phyloP scores from a whole-genome alignment of 2,329 filamentous ascomycete species.

The Fusarium hainanense region DNA sequence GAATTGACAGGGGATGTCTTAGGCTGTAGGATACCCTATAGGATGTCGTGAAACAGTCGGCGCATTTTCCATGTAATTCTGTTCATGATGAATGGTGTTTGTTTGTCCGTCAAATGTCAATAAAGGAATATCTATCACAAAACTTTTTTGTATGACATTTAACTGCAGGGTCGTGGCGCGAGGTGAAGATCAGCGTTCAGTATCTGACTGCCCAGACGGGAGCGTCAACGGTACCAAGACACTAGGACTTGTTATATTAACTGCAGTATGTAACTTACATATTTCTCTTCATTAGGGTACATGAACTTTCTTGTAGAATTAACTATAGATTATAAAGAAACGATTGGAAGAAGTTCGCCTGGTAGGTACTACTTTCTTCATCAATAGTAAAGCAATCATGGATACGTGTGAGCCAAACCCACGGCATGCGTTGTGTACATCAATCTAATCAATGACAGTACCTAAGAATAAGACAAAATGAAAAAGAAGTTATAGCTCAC shows the following conservation, averaged over 20 bases:
- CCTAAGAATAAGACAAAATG: neutral
- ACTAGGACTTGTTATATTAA: neutral
- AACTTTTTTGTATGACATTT: neutral
- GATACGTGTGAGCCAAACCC: neutral
- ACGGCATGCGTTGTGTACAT: neutral
- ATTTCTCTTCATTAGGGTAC: neutral
- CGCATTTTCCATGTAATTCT: neutral
- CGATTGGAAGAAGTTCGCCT: neutral
- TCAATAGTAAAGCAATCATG: no score
- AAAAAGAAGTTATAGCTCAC: neutral
- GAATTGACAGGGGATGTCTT: conserved; percentile 9
- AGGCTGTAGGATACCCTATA: conserved; percentile 21
- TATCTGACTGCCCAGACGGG: neutral
- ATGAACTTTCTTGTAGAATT: neutral
- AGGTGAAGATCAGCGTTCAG: neutral
- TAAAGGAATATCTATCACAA: neutral
- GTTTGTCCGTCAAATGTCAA: neutral
- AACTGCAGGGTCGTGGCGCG: conserved; percentile 22
- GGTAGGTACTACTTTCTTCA: no score
- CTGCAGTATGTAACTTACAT: neutral
- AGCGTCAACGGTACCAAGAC: neutral
- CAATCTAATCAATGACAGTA: neutral
- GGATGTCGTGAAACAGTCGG: neutral
- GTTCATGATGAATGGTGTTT: neutral
- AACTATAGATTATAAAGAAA: neutral